Base-by-base conservation (phyloP, 1,284 basidiomycete genomes). In the Cryptococcus sp. region DNA sequence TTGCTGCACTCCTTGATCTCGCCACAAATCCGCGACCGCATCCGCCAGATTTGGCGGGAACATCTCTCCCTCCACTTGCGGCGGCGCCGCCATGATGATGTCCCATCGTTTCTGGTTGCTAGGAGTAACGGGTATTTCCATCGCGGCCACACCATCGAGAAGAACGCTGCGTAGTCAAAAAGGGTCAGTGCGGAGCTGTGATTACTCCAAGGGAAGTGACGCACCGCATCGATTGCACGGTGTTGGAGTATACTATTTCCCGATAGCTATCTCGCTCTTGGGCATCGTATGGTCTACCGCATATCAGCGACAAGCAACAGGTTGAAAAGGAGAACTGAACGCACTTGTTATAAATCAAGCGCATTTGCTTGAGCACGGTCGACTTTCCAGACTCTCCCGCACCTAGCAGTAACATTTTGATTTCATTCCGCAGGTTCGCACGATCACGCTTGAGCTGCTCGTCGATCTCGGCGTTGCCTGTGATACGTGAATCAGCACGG, bases 221-320 rank as follows among this genome's bases (percentile, higher is more conserved):
- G 45, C 17, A 71, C 64, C 90, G 87, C 91, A 93, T 94, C 26
- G 91, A 94, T 79, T 97, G 94, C 60, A 97, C 86, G 10, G 93
- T 96, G 79, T 97, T 97, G 55, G 91, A 92, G 74, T 87, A 97
- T 73, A 98, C 94, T 72, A 97, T 97, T 80, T 97, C 94, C 79
- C 93, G 93, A 85, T 96, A 97, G 37, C 65, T 65, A 65, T 95
- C 91, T 50, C 94, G 84, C 80, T 99, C 95, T 67, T 88, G 86
- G 58, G 88, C 86, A 63, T 89, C 91, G 83, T 97, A 98, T 1
- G 93, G 81, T 55, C 76, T 82, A 73, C n/a, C 44, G 48, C 50
- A 20, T 8, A 43, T 52, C 39, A 17, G 34, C 17, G 20, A 3
- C 20, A 17, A 44, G 6, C 26, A 37, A n/a, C 46, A n/a, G 4